phyloP scores from a whole-genome alignment of 2,329 filamentous ascomycete genomes.

The Pseudogymnoascus sp. region DNA sequence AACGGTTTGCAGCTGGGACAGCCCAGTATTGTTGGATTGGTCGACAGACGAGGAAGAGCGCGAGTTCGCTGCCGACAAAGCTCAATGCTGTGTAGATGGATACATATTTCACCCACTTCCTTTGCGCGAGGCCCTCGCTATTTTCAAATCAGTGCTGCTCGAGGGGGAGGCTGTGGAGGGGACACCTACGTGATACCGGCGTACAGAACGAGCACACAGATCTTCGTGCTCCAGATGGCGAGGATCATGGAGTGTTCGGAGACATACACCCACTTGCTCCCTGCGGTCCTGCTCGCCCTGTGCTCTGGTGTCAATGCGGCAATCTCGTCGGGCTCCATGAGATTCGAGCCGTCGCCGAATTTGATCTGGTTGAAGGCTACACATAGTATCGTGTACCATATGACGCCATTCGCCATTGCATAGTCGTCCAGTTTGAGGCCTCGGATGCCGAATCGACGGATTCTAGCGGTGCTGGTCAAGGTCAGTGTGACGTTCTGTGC shows the following conservation, averaged over 20 bases:
- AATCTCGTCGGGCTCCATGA: slow-evolving; percentile 36
- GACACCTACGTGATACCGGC: slow-evolving; percentile 24
- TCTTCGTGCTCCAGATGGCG: slow-evolving; percentile 36
- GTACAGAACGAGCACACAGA: slow-evolving; percentile 40
- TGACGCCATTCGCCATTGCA: slow-evolving; percentile 36
- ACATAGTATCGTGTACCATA: slow-evolving; percentile 41
- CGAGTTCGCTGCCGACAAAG: slow-evolving; percentile 36
- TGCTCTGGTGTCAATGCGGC: slow-evolving; percentile 32
- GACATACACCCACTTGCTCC: slow-evolving; percentile 45
- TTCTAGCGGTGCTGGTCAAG: slow-evolving; percentile 29
- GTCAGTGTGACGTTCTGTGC: slow-evolving; percentile 11
- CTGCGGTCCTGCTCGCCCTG: slow-evolving; percentile 31
- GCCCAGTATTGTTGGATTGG: slow-evolving; percentile 43
- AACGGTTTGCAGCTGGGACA: slow-evolving; percentile 36
- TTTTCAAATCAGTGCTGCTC: slow-evolving; percentile 3
- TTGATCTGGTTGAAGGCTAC: slow-evolving; percentile 39
- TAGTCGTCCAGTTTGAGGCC: slow-evolving; percentile 39
- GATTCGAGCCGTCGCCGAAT: slow-evolving; percentile 40
- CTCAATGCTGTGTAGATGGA: slow-evolving; percentile 35
- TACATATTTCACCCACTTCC: slow-evolving; percentile 31
- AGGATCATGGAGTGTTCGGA: slow-evolving; percentile 44
- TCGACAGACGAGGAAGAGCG: slow-evolving; percentile 40
- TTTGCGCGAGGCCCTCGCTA: slow-evolving; percentile 28
- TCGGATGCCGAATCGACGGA: slow-evolving; percentile 33
- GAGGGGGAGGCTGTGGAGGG: not conserved